Base-by-base conservation (phyloP, 2,329 filamentous ascomycete genomes). In the Tolypocladium capitatum region DNA sequence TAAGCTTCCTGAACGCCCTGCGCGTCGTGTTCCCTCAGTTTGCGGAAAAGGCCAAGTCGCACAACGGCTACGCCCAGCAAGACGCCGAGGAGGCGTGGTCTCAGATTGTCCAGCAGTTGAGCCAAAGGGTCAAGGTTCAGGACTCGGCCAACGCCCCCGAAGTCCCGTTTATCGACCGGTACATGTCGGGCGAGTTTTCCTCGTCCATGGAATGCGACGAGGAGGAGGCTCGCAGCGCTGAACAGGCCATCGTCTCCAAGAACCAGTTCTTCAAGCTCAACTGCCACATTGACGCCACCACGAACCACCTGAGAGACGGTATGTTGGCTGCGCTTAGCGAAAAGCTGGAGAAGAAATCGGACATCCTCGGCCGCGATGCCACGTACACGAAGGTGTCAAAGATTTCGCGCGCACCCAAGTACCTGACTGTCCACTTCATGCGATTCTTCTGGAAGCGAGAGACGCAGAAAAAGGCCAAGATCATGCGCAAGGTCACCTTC, bases 51-150 rank as follows among this genome's bases (percentile, higher is more conserved):
- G 80, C 88, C 48, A 90, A 86, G 63, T 83, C 83, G 31, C 86
- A 87, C 21, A 75, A 83, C 49, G 89, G 86, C 7, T 97, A 84
- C 61, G 90, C 92, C n/a, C 92, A 98, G 67, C 92, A 98, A 68
- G 92, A 98, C 69, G 92, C 92, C 1, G 92, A 98, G 66, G 92
- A 98, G 66, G 92, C 91, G 43, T 98, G 91, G 89, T 92, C 91
- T 20, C 91, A 97, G 63, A 94, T 98, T 52, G 70, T 98, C 6
- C 81, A 84, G 41, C 86, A 91, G 60, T 70, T 98, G 34, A 81
- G 84, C 52, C 78, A 85, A 58, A 91, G 86, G 61, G 69, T 97
- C 45, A 83, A 80, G 61, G 67, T 85, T 53, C 81, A 78, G 57
- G 74, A 76, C 9, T 61, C 62, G 0, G 65, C 69, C 20, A 67